Conservation (phyloP, 1,284 basidiomycete genomes). For the Cutaneotrichosporon sp. region DNA sequence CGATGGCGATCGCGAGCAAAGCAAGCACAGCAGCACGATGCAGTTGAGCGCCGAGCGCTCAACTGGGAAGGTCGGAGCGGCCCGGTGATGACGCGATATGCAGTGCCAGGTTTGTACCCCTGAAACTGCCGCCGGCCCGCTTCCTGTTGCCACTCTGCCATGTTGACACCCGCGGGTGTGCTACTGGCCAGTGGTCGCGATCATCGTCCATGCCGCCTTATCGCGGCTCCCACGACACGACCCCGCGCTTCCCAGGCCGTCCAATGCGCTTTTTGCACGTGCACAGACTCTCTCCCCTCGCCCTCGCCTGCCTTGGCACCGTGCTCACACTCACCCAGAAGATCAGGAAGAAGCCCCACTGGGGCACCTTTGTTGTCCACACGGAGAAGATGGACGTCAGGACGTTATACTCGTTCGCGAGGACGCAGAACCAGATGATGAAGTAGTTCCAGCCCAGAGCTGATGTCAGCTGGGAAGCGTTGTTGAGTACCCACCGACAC, state of each 20-base stretch:
- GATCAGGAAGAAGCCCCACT: slow-evolving; percentile 29
- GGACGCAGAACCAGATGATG: slow-evolving; percentile 31
- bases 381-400: slow-evolving; percentile 23
- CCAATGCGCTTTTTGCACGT: neutral
- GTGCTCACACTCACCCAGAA: slow-evolving; percentile 27
- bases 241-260: neutral
- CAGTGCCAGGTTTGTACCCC: neutral
- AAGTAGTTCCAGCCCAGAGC: slow-evolving; percentile 37
- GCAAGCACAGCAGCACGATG: neutral
- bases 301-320: neutral
- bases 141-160: neutral
- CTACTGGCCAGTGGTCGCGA: no score
- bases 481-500: no score
- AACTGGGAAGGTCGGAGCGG: neutral
- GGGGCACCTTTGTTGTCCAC: slow-evolving; percentile 28
- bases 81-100: slow-evolving; percentile 1
- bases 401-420: slow-evolving; percentile 40
- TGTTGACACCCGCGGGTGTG: neutral
- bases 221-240: neutral
- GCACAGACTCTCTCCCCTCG: neutral
- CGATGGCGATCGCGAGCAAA: neutral
- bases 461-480: no score
- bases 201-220: no score
- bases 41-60: neutral
- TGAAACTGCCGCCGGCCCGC: neutral